These are phyloP conservation scores for Phytopythium boreale DNA, from an alignment of 352 stramenopile genomes.

Conservation along the genomic window DNA sequence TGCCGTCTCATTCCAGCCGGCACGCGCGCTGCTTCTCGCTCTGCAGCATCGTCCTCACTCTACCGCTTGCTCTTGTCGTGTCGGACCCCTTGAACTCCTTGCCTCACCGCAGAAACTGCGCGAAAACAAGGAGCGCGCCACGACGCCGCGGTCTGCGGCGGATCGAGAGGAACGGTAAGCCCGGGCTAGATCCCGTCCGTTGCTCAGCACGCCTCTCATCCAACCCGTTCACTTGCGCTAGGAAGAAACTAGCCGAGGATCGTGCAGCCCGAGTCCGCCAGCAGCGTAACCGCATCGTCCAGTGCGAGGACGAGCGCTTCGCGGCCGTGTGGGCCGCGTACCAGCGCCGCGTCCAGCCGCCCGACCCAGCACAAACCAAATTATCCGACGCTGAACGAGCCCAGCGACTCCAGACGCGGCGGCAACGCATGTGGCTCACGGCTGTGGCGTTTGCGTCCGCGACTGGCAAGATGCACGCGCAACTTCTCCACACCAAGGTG, in stretches of 20 bases:
- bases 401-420: constrained; percentile 26
- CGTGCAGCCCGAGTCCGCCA: constrained; percentile 37
- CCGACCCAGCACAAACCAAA: constrained; percentile 7
- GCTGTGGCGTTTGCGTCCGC: constrained; percentile 35
- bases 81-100: neutral
- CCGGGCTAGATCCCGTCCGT: too few relatives aligned
- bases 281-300: constrained; percentile 43
- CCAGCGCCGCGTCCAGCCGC: constrained; percentile 22
- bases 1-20: too few relatives aligned
- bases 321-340: constrained; percentile 36
- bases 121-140: constrained; percentile 48
- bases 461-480: constrained; percentile 29
- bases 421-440: constrained; percentile 53
- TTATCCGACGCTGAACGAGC: constrained; percentile 28
- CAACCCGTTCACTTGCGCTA: constrained; percentile 20
- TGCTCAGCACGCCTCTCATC: neutral
- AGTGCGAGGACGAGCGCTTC: constrained; percentile 31
- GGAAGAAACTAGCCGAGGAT: constrained; percentile 60
- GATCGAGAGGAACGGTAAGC: constrained; percentile 27
- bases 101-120: constrained; percentile 42
- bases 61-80: neutral
- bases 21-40: neutral
- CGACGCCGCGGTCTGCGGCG: constrained; percentile 19
- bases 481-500: constrained; percentile 33
- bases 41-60: neutral